These are phyloP conservation scores for Stachybotrys echinatus DNA, from an alignment of 2,329 filamentous ascomycete species.

Conservation along the genomic window DNA sequence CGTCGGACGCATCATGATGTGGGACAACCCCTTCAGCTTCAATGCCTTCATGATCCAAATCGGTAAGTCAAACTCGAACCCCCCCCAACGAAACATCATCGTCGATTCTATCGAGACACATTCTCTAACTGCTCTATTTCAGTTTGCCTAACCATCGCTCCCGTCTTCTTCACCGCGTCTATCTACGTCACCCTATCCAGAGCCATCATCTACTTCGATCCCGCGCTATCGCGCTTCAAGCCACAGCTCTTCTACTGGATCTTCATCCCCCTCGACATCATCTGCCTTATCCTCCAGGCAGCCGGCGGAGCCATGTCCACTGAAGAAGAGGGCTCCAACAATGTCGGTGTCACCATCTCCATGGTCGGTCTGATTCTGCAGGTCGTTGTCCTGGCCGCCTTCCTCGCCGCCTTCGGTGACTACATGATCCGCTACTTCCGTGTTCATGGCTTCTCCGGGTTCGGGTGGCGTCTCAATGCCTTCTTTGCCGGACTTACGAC, in stretches of 20 bases:
- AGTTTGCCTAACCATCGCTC: slow-evolving; percentile 50
- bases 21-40: slow-evolving; percentile 53
- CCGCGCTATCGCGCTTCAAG: slow-evolving; percentile 35
- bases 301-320: slow-evolving; percentile 50
- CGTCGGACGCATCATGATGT: slow-evolving; percentile 51
- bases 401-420: slow-evolving; percentile 41
- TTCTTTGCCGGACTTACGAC: slow-evolving; percentile 50
- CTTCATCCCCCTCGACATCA: slow-evolving; percentile 50
- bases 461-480: slow-evolving; percentile 22
- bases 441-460: slow-evolving; percentile 15
- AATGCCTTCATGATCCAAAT: slow-evolving; percentile 62
- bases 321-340: slow-evolving; percentile 29
- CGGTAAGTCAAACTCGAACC: slow-evolving; percentile 33
- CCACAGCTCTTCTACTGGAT: slow-evolving; percentile 39
- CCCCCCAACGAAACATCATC: not conserved
- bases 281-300: slow-evolving; percentile 53
- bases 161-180: slow-evolving; percentile 50
- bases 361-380: slow-evolving; percentile 54
- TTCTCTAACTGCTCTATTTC: not conserved
- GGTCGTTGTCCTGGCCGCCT: slow-evolving; percentile 48
- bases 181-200: slow-evolving; percentile 59
- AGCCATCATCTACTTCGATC: slow-evolving; percentile 33
- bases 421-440: slow-evolving; percentile 41
- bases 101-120: not conserved
- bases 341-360: slow-evolving; percentile 30